phyloP scores from a whole-genome alignment of 148 eudicot species.

The Dysphania ambrosioides region DNA sequence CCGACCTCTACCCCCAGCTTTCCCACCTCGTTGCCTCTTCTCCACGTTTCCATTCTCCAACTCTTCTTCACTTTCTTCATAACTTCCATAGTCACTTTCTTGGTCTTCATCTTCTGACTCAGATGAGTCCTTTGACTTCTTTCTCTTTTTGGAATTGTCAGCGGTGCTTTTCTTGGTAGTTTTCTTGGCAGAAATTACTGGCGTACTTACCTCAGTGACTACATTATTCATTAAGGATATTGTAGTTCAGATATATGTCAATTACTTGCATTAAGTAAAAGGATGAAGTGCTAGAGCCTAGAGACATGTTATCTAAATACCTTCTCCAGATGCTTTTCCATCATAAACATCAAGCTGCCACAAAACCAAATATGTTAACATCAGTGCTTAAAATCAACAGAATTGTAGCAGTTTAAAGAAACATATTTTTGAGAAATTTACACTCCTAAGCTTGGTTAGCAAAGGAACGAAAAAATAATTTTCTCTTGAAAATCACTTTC shows the following conservation, averaged over 20 bases:
- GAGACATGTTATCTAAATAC: slow-evolving; percentile 30
- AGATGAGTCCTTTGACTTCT: slow-evolving; percentile 56
- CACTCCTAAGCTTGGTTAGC: background rate
- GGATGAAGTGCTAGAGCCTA: background rate
- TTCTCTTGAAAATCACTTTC: background rate
- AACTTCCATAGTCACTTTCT: slow-evolving; percentile 34
- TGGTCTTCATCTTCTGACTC: slow-evolving; percentile 65
- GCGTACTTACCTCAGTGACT: slow-evolving; percentile 45
- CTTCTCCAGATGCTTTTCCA: slow-evolving; percentile 78
- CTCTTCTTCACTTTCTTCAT: slow-evolving; percentile 50
- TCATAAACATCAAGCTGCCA: slow-evolving; percentile 88
- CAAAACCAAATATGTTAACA: slow-evolving; percentile 23
- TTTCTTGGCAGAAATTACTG: slow-evolving; percentile 37
- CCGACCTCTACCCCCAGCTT: slow-evolving; percentile 61
- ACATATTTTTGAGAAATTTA: background rate
- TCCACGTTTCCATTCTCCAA: slow-evolving; percentile 49
- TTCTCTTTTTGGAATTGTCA: slow-evolving; percentile 64
- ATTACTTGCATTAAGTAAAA: background rate
- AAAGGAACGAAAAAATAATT: background rate
- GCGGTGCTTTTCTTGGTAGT: slow-evolving; percentile 45
- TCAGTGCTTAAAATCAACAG: background rate
- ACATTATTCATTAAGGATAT: background rate
- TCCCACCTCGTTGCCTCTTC: slow-evolving; percentile 57
- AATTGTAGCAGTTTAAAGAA: background rate
- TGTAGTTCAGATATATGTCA: background rate